These are phyloP conservation scores for Candida koratica DNA, from an alignment of 805 yeast species.

Conservation along the genomic window DNA sequence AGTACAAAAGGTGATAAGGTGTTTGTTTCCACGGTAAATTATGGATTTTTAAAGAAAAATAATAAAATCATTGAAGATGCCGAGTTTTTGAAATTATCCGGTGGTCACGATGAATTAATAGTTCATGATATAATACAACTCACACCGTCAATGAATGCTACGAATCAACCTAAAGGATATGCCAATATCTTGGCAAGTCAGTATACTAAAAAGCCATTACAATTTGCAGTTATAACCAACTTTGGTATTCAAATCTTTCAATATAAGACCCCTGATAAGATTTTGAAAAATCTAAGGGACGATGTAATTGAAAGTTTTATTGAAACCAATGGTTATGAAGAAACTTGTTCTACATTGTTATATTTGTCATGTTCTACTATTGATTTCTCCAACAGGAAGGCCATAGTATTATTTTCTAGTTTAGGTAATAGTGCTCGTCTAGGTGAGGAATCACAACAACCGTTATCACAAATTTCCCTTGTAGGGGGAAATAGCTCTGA, in stretches of 20 bases:
- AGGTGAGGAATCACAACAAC: constrained; percentile 18
- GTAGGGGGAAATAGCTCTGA: constrained; percentile 1
- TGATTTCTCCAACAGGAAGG: constrained; percentile 40
- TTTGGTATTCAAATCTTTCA: constrained; percentile 73
- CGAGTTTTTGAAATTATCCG: constrained; percentile 48
- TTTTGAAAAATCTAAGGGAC: constrained; percentile 67
- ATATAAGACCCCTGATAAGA: constrained; percentile 74
- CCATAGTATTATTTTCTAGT: constrained; percentile 48
- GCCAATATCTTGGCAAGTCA: constrained; percentile 86
- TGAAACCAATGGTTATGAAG: constrained; percentile 78
- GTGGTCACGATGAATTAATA: constrained; percentile 18
- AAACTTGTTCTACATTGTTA: constrained; percentile 85
- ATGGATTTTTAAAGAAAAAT: constrained; percentile 74
- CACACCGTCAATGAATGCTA: constrained; percentile 67
- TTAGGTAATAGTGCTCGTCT: constrained; percentile 52
- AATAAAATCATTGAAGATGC: constrained; percentile 77
- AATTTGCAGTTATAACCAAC: constrained; percentile 78
- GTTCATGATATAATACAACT: constrained; percentile 73
- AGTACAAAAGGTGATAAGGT: constrained; percentile 45
- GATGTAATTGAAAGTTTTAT: constrained; percentile 64
- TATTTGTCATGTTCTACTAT: constrained; percentile 76
- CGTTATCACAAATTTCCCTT: constrained; percentile 7
- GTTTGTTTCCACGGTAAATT: constrained; percentile 78
- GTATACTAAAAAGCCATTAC: constrained; percentile 61
- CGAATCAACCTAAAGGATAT: constrained; percentile 73